phyloP scores from a whole-genome alignment of 1,284 basidiomycete species.

The Rhizopogon parksii region DNA sequence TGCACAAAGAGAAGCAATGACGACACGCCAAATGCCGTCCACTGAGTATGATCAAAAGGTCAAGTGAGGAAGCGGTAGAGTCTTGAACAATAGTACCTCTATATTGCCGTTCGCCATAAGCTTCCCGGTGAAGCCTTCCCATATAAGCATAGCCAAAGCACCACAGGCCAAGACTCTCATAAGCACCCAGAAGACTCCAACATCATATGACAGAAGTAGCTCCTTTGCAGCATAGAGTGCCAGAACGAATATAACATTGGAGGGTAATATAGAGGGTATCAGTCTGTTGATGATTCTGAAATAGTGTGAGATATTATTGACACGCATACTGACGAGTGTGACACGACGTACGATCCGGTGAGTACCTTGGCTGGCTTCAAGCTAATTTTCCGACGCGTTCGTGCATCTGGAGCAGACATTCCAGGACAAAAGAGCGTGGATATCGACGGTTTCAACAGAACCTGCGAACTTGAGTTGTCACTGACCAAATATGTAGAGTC shows the following conservation, averaged over 20 bases:
- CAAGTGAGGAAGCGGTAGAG: slow-evolving; percentile 1
- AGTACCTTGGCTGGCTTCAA: slow-evolving; percentile 47
- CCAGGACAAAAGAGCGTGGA: slow-evolving; percentile 19
- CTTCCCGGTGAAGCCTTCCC: slow-evolving; percentile 50
- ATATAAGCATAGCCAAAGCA: slow-evolving; percentile 50
- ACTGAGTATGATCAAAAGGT: slow-evolving; percentile 34
- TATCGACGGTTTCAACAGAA: not conserved
- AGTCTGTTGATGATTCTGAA: slow-evolving; percentile 42
- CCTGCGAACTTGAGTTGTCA: not conserved
- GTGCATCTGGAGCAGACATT: slow-evolving; percentile 63
- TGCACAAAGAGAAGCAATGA: slow-evolving; percentile 64
- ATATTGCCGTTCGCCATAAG: slow-evolving; percentile 45
- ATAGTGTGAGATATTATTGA: not conserved
- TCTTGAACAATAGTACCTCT: slow-evolving; percentile 40
- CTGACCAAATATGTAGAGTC: not conserved
- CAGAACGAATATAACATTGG: slow-evolving; percentile 56
- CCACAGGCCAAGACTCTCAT: slow-evolving; percentile 63
- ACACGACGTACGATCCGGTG: slow-evolving; percentile 45
- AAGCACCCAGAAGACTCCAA: slow-evolving; percentile 67
- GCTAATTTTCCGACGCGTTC: slow-evolving; percentile 61
- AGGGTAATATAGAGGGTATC: slow-evolving; percentile 49
- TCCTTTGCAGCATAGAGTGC: slow-evolving; percentile 58
- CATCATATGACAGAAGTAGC: slow-evolving; percentile 54
- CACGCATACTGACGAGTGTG: slow-evolving; percentile 1
- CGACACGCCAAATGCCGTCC: slow-evolving; percentile 59